These are phyloP conservation scores for Colletotrichum magnum DNA, from an alignment of 2,329 filamentous ascomycete genomes.

Conservation along the genomic window DNA sequence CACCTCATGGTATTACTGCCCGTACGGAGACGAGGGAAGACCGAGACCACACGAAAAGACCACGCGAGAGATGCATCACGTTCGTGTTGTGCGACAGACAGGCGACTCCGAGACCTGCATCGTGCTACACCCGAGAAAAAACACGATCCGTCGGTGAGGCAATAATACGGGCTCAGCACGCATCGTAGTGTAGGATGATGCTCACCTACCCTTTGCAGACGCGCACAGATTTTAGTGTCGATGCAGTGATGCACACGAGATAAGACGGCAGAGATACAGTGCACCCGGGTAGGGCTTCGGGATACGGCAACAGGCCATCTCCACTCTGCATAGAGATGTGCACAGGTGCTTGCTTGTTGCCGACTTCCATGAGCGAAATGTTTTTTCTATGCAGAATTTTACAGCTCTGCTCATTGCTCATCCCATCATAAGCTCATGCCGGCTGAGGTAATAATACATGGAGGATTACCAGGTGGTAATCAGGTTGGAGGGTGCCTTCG, in stretches of 20 bases:
- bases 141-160: slow-evolving; percentile 23
- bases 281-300: slow-evolving; percentile 16
- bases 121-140: too few species aligned
- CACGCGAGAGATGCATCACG: neutral
- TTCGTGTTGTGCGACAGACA: neutral
- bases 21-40: too few species aligned
- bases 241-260: slow-evolving; percentile 2
- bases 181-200: neutral
- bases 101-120: slow-evolving; percentile 15
- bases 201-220: slow-evolving; percentile 22
- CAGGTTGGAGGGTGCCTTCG: neutral
- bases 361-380: neutral
- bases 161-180: slow-evolving; percentile 14
- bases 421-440: too few species aligned
- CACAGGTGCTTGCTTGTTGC: too few species aligned
- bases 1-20: too few species aligned
- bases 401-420: too few species aligned
- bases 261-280: neutral
- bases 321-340: neutral
- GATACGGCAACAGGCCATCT: slow-evolving; percentile 21
- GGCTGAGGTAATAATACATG: neutral
- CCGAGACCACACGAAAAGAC: too few species aligned
- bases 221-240: slow-evolving; percentile 29
- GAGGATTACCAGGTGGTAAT: neutral
- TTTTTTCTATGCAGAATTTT: too few species aligned